Percentiles rank a stretch among this genome's conserved stretches.
phyloP scores from a whole-genome alignment of 345 rosid species.

The Aquilaria malaccensis region DNA sequence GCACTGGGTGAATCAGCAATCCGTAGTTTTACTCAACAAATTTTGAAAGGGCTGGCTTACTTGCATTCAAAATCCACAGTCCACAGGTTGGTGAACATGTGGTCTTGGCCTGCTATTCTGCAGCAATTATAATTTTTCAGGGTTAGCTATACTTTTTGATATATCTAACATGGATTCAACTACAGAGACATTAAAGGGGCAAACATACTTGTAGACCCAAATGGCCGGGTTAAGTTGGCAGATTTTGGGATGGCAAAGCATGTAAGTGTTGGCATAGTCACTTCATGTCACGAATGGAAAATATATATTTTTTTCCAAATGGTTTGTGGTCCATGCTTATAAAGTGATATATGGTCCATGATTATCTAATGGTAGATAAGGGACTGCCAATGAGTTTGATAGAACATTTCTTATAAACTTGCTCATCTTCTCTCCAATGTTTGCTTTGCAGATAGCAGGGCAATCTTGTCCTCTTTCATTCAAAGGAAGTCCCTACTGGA shows the following conservation, averaged over 20 bases:
- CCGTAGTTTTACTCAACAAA: slow-evolving; percentile 73
- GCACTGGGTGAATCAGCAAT: slow-evolving; percentile 56
- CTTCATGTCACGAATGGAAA: neutral
- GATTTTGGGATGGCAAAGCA: slow-evolving; percentile 94
- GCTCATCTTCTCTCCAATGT: neutral
- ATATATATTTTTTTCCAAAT: neutral
- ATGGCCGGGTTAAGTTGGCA: slow-evolving; percentile 69
- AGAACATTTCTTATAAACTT: neutral
- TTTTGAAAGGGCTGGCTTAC: slow-evolving; percentile 65
- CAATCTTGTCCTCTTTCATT: slow-evolving; percentile 73
- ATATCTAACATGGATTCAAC: slow-evolving; percentile 8
- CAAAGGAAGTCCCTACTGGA: slow-evolving; percentile 86
- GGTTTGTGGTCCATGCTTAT: neutral
- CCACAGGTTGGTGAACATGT: slow-evolving; percentile 45
- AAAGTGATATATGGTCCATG: slow-evolving; percentile 2
- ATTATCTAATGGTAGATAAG: neutral
- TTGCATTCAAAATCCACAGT: slow-evolving; percentile 61
- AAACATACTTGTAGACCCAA: slow-evolving; percentile 69
- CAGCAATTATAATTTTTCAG: neutral
- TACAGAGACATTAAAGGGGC: slow-evolving; percentile 82
- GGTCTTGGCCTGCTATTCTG: slow-evolving; percentile 1
- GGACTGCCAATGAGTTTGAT: neutral
- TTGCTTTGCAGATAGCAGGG: slow-evolving; percentile 57
- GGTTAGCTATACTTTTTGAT: neutral
- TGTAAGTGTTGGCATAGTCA: slow-evolving; percentile 34